Percentiles rank a stretch among this genome's conserved stretches.
These are phyloP conservation scores for Volvox africanus DNA, from an alignment of 139 green algal genomes.

Conservation along the genomic window DNA sequence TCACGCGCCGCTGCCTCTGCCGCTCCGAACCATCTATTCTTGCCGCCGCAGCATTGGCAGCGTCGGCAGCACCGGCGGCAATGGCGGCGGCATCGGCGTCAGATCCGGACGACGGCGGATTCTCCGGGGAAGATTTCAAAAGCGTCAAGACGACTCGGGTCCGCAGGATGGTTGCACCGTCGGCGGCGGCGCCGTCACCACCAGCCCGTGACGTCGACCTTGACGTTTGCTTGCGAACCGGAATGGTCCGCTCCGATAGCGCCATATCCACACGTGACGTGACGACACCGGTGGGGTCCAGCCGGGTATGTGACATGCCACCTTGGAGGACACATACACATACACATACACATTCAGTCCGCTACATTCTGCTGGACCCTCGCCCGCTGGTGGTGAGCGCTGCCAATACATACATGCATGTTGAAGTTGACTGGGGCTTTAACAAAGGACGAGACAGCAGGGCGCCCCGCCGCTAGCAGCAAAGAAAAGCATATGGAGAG, in stretches of 20 bases:
- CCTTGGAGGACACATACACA: not conserved
- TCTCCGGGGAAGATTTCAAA: not conserved
- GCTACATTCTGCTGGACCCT: too few relatives aligned
- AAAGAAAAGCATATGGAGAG: too few relatives aligned
- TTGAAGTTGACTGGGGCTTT: too few relatives aligned
- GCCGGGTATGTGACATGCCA: not conserved
- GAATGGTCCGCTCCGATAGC: not conserved
- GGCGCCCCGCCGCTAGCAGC: too few relatives aligned
- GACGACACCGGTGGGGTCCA: not conserved
- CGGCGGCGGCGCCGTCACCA: not conserved
- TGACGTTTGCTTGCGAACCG: not conserved
- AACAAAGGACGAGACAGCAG: too few relatives aligned
- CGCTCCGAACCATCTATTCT: not conserved
- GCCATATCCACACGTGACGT: not conserved
- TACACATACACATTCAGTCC: not conserved
- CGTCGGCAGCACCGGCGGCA: not conserved
- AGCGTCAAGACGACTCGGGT: not conserved
- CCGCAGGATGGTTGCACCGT: not conserved
- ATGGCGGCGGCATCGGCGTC: not conserved
- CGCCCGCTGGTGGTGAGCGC: too few relatives aligned
- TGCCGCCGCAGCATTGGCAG: not conserved
- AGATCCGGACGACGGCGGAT: too few relatives aligned
- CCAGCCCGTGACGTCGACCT: not conserved
- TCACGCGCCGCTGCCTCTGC: not conserved
- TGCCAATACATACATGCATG: too few relatives aligned